Conservation (phyloP, 345 rosid species). For the Lepidium aucheri region DNA sequence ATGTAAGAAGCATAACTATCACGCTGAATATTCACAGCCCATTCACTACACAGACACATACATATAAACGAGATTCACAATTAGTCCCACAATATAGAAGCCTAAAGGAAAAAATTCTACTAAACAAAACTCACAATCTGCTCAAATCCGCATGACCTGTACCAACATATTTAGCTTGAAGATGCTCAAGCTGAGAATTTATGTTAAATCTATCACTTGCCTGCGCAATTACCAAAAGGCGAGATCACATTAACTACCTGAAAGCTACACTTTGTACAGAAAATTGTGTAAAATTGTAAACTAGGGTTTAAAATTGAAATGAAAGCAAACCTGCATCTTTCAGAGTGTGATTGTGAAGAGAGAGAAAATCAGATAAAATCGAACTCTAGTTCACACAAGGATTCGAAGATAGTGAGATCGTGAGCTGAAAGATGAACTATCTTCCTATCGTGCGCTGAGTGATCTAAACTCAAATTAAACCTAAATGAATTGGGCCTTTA, state of each 20-base stretch:
- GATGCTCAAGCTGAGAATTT: slow-evolving; percentile 97
- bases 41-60: slow-evolving; percentile 42
- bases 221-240: slow-evolving; percentile 35
- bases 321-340: slow-evolving; percentile 1
- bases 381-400: too few species aligned
- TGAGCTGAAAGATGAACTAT: too few species aligned
- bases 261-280: neutral
- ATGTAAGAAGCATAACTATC: slow-evolving; percentile 88
- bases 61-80: neutral
- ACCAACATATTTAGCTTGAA: slow-evolving; percentile 94
- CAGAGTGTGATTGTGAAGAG: neutral
- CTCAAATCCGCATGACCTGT: slow-evolving; percentile 92
- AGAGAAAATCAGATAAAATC: too few species aligned
- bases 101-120: too few species aligned
- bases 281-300: neutral
- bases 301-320: neutral
- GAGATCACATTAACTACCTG: neutral
- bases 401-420: too few species aligned
- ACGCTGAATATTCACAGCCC: slow-evolving; percentile 91
- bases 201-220: slow-evolving; percentile 98
- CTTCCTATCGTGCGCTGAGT: too few species aligned
- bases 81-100: neutral
- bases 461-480: too few species aligned
- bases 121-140: slow-evolving; percentile 65
- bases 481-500: too few species aligned